Base-by-base conservation (phyloP, 1,284 basidiomycete genomes). In the Cyathus olla region DNA sequence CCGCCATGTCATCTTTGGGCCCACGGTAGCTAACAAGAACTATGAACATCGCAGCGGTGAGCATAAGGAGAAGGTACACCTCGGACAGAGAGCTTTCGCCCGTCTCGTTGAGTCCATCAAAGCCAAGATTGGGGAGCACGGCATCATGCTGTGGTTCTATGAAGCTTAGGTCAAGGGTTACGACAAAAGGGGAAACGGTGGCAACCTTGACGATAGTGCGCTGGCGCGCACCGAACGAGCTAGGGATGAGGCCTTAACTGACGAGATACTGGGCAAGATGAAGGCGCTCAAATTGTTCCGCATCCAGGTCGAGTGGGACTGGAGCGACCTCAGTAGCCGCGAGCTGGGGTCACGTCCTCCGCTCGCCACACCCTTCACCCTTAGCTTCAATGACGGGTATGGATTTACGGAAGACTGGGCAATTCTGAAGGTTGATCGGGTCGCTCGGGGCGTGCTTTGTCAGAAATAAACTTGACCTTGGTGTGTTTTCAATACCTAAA, bases 351-450 rank as follows among this genome's bases (percentile, higher is more conserved):
- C 72, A 75, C 56, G 63, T 75, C 57, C 46, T 81, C 24, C 77
- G 77, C 50, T 66, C 62, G 71, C 75, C 59, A 74, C 78, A 31
- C 56, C 77, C 46, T 68, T 82, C 63, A 48, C 22, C 60, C 46
- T 74, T 62, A 60, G 68, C 49, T 59, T 59, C 53, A 65, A 66
- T 52, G 55, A 63, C 13, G n/a, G n/a, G n/a, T 59, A 76, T 9
- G 55, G 60, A 13, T 78, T 66, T 59, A 78, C 72, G 3, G 71
- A 78, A 49, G 78, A 81, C 54, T 78, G 64, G 61, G 80, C 66
- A 5, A 59, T 82, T 40, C 60, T 83, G 67, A 56, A 76, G 70
- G 47, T 81, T 42, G 60, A 77, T 68, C 27, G 60, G 28, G 21
- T 61, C 63, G 69, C 60, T 82, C 60, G 64, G 62, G 47, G 52